These are phyloP conservation scores for Talaromyces piceae DNA, from an alignment of 2,329 filamentous ascomycete species.

Conservation along the genomic window DNA sequence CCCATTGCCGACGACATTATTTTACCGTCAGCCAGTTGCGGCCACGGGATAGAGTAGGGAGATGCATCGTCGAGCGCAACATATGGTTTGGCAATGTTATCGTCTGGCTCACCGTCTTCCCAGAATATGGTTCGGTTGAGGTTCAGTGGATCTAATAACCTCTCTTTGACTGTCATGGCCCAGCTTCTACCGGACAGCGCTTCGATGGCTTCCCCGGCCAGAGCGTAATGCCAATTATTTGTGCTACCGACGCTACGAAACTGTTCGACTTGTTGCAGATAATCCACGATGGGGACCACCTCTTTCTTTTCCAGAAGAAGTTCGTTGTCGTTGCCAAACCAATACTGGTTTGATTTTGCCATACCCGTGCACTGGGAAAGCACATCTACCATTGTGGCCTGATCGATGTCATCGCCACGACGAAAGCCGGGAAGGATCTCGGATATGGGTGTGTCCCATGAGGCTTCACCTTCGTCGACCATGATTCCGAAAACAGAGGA, in stretches of 20 bases:
- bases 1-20: not conserved
- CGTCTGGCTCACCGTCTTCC: not conserved
- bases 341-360: not conserved
- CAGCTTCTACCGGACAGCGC: not conserved
- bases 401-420: not conserved
- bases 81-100: not conserved
- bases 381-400: not conserved
- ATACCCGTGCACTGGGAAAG: conserved; percentile 20
- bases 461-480: not conserved
- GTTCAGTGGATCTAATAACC: not conserved
- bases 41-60: not conserved
- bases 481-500: not conserved
- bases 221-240: not conserved
- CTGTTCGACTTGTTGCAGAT: not conserved
- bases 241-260: not conserved
- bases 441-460: not conserved
- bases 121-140: not conserved
- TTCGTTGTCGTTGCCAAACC: not conserved
- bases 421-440: not conserved
- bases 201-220: not conserved
- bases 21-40: not conserved
- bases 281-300: not conserved
- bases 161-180: not conserved
- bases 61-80: not conserved
- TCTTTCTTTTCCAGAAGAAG: not conserved